Conservation (phyloP, 352 stramenopile species). For the Phytophthora vignae region DNA sequence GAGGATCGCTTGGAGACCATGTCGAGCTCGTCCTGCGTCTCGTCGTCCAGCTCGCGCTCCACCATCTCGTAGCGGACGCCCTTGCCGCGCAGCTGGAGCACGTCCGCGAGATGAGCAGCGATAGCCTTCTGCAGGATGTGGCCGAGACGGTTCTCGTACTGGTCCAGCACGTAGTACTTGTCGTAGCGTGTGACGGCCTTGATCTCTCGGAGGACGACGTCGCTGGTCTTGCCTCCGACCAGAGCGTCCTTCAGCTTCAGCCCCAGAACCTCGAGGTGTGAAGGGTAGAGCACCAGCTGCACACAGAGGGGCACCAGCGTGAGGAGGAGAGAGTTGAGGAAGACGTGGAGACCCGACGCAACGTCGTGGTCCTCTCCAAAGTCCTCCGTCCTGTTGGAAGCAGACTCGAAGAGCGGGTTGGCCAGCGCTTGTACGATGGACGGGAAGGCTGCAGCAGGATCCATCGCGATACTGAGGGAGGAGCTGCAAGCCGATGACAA, state of each 20-base stretch:
- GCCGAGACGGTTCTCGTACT: constrained; percentile 38
- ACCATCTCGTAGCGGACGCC: constrained; percentile 49
- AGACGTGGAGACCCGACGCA: constrained; percentile 26
- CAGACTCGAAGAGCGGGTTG: constrained; percentile 26
- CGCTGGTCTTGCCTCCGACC: constrained; percentile 22
- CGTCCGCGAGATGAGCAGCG: constrained; percentile 42
- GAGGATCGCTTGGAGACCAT: constrained; percentile 10
- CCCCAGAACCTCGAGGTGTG: constrained; percentile 21
- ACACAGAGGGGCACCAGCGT: constrained; percentile 53
- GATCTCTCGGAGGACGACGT: constrained; percentile 35
- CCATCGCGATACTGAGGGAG: constrained; percentile 5
- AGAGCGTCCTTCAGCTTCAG: constrained; percentile 13
- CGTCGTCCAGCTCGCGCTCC: constrained; percentile 37
- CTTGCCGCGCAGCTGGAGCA: constrained; percentile 40
- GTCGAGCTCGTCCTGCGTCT: constrained; percentile 12
- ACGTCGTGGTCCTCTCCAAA: not conserved
- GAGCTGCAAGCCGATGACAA: not conserved
- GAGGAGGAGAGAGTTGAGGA: constrained; percentile 49
- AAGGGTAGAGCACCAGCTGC: constrained; percentile 41
- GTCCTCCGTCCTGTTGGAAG: constrained; percentile 16
- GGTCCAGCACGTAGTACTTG: constrained; percentile 36
- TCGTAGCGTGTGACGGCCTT: constrained; percentile 40
- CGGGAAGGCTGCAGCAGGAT: constrained; percentile 17
- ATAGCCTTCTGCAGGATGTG: constrained; percentile 59
- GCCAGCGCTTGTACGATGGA: constrained; percentile 21